Base-by-base conservation (phyloP, 192 early-diverging fungal genomes). In the Umbelopsis sp. region DNA sequence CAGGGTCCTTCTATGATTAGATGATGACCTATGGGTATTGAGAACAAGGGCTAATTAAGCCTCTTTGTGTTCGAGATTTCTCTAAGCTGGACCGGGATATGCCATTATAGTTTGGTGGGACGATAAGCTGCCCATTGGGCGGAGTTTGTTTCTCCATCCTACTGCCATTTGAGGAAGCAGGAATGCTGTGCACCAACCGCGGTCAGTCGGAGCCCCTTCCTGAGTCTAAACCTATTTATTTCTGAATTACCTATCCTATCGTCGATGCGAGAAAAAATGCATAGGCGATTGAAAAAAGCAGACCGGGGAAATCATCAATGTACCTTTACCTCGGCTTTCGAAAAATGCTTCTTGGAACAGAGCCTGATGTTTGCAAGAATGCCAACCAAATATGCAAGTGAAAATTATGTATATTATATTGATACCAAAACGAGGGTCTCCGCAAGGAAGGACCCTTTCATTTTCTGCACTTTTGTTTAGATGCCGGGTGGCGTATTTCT, bases 1-100 rank as follows among this genome's bases (percentile, higher is more conserved):
- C 53, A 58, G 55, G 55, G 55, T 61, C 55, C 55, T 61, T 61
- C 55, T 61, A 61, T 61, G 27, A 27, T 27, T 22, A 61, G 55
- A 61, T 35, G 18, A 35, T 27, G 33, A 21, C 1, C 37, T 41
- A 41, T 41, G 10, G 10, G 37, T 10, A 41, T 10, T 41, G 37
- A 41, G 37, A 41, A 41, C 37, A 41, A 41, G 37, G 10, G 37
- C 10, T 10, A 41, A 41, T 41, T 41, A 41, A 41, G 37, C 37
- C 37, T 41, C 37, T 1, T 41, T 41, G 37, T 41, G 37, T 41
- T 41, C 37, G 37, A 41, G 4, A 52, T 52, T 50, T 23, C 51
- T 52, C 25, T 0, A 41, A 41, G 5, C 37, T 41, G 37, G 37
- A 0, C 1, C 37, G 2, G 37, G 37, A 41, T 9, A 49, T 21